These are phyloP conservation scores for Cyberlindnera bimundalis DNA, from an alignment of 805 yeast species.

Conservation along the genomic window DNA sequence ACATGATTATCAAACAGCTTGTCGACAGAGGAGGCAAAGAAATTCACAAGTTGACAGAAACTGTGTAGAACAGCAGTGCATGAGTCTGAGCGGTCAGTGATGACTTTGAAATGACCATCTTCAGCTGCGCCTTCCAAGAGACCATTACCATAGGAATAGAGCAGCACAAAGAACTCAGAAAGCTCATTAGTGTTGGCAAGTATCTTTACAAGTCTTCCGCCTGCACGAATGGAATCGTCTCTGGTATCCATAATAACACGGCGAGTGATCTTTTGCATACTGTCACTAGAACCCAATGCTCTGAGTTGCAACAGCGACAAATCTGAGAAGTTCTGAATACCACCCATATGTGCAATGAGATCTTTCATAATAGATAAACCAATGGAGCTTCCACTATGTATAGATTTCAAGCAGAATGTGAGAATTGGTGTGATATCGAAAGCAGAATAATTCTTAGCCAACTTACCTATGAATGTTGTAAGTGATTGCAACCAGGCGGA, in stretches of 20 bases:
- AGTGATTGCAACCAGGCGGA: conserved; percentile 84
- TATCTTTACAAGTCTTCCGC: conserved; percentile 44
- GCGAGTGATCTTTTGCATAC: conserved; percentile 54
- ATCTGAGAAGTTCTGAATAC: conserved; percentile 67
- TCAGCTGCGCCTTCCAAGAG: conserved; percentile 34
- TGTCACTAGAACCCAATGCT: conserved; percentile 59
- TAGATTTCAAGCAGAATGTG: conserved; percentile 54
- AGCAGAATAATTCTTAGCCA: conserved; percentile 49
- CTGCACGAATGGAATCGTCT: conserved; percentile 43
- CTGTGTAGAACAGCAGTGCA: conserved; percentile 63
- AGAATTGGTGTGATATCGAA: conserved; percentile 66
- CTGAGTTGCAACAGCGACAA: conserved; percentile 63
- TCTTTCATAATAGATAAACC: conserved; percentile 66
- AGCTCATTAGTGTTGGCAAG: conserved; percentile 43
- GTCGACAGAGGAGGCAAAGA: conserved; percentile 37
- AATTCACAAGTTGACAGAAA: conserved; percentile 54
- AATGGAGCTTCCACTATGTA: conserved; percentile 56
- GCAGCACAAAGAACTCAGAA: conserved; percentile 62
- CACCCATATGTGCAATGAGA: conserved; percentile 69
- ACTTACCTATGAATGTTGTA: conserved; percentile 71
- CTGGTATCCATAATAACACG: conserved; percentile 52
- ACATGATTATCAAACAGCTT: conserved; percentile 35
- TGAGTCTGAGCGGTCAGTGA: conserved; percentile 73
- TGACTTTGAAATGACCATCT: conserved; percentile 59
- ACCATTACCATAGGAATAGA: conserved; percentile 46